Percentiles rank a stretch among this genome's conserved stretches.
These are phyloP conservation scores for Sextonia rubra DNA, from an alignment of 164 flowering plant genomes.

Conservation along the genomic window DNA sequence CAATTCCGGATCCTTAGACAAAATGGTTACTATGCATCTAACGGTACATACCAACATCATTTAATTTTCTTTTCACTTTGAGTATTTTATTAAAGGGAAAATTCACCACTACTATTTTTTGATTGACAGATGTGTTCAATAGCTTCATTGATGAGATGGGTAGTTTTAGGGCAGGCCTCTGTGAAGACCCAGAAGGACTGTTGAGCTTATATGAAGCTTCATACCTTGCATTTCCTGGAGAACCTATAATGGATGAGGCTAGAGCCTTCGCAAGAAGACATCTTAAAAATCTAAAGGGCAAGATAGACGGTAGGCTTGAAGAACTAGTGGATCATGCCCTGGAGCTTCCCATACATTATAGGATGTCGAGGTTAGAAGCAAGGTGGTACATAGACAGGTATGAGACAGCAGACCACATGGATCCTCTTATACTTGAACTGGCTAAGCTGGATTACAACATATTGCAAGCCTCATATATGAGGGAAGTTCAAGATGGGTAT, in stretches of 20 bases:
- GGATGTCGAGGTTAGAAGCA: slow-evolving; percentile 29
- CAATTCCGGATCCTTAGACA: slow-evolving; percentile 12
- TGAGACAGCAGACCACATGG: slow-evolving; percentile 12
- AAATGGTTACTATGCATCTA: slow-evolving; percentile 1
- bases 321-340: slow-evolving; percentile 21
- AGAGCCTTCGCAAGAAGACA: slow-evolving; percentile 18
- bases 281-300: slow-evolving; percentile 15
- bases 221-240: slow-evolving; percentile 34
- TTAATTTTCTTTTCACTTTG: not conserved
- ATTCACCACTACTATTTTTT: not conserved
- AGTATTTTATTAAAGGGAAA: not conserved
- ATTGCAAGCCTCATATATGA: slow-evolving; percentile 29
- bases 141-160: slow-evolving; percentile 28
- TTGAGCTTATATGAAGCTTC: slow-evolving; percentile 35
- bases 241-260: slow-evolving; percentile 44
- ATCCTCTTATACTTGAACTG: slow-evolving; percentile 21
- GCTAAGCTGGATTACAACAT: slow-evolving; percentile 33
- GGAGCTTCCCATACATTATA: slow-evolving; percentile 37
- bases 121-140: slow-evolving; percentile 21
- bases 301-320: slow-evolving; percentile 4
- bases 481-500: slow-evolving; percentile 28
- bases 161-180: slow-evolving; percentile 10
- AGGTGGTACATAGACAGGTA: slow-evolving; percentile 16
- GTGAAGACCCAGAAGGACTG: slow-evolving; percentile 21
- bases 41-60: not conserved